Conservation (phyloP, 495 filamentous ascomycete species). For the Cryomyces minteri region DNA sequence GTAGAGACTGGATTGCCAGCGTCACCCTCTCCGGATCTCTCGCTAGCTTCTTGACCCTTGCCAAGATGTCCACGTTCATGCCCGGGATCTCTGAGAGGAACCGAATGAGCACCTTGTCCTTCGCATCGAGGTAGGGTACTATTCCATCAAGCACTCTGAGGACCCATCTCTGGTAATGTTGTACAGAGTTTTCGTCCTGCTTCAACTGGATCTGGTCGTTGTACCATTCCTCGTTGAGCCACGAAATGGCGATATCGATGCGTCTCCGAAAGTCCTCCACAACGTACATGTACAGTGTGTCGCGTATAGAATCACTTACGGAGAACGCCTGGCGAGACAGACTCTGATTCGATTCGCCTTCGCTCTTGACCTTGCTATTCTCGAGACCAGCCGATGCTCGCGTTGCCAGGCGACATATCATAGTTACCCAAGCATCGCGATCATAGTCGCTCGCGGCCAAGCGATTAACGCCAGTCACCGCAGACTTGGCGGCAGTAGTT, state of each 20-base stretch:
- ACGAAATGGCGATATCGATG: constrained; percentile 71
- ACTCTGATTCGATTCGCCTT: neutral
- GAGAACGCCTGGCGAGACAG: constrained; percentile 11
- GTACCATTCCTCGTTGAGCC: constrained; percentile 98
- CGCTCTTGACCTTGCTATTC: constrained; percentile 13
- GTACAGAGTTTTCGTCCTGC: constrained; percentile 21
- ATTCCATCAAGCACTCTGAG: constrained; percentile 73
- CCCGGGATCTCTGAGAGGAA: constrained; percentile 86
- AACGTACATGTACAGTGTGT: constrained; percentile 64
- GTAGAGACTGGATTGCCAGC: constrained; percentile 27
- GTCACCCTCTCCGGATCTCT: constrained; percentile 67
- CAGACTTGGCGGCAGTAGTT: constrained; percentile 29
- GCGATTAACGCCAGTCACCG: constrained; percentile 51
- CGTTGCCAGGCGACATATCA: constrained; percentile 74
- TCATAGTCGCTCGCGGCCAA: constrained; percentile 75
- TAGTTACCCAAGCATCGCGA: constrained; percentile 75
- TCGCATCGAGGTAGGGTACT: constrained; percentile 64
- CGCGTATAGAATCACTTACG: constrained; percentile 52
- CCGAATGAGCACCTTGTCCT: constrained; percentile 73
- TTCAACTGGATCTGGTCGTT: constrained; percentile 51
- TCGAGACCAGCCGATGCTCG: constrained; percentile 46
- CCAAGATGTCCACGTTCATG: constrained; percentile 47
- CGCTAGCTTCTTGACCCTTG: constrained; percentile 62
- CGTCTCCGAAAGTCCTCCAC: constrained; percentile 78
- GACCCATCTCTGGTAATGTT: constrained; percentile 66